These are phyloP conservation scores for Alternaria conjuncta DNA, from an alignment of 2,329 filamentous ascomycete species.

Conservation along the genomic window DNA sequence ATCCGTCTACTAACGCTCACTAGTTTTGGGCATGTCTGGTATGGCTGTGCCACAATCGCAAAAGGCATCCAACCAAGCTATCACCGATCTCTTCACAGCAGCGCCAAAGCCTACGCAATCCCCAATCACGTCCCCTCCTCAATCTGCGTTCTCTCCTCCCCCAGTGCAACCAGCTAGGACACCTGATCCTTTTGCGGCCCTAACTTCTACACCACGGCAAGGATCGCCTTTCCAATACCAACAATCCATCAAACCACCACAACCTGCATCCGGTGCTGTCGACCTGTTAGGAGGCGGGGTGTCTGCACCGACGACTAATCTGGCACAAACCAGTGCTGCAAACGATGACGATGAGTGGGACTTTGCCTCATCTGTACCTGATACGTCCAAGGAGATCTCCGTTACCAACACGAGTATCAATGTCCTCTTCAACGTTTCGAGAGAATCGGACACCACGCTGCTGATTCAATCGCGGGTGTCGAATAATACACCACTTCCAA, in stretches of 20 bases:
- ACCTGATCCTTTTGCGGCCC: constrained; percentile 66
- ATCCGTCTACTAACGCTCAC: constrained; percentile 14
- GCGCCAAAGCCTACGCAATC: constrained; percentile 48
- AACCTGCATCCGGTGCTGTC: constrained; percentile 37
- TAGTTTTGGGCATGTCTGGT: constrained; percentile 44
- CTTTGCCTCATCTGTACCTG: constrained; percentile 85
- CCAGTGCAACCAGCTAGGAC: constrained; percentile 44
- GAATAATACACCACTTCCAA: constrained; percentile 73
- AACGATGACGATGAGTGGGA: constrained; percentile 97
- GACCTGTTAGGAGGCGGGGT: constrained; percentile 47
- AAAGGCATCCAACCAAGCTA: constrained; percentile 56
- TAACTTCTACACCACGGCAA: constrained; percentile 61
- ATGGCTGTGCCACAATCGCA: constrained; percentile 43
- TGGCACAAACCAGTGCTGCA: constrained; percentile 52
- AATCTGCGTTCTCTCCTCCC: constrained; percentile 47
- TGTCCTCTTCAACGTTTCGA: constrained; percentile 74
- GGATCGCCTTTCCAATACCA: constrained; percentile 58
- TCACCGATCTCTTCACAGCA: constrained; percentile 64
- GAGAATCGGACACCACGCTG: constrained; percentile 65
- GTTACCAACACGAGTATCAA: constrained; percentile 74
- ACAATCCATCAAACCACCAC: constrained; percentile 49
- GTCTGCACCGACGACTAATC: constrained; percentile 31
- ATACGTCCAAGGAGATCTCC: constrained; percentile 68
- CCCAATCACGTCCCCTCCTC: constrained; percentile 56
- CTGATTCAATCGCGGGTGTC: constrained; percentile 81